Evolutionary conservation across 23 red algal species (phyloP).

Genomic region (Gracilaria gracilis): DNA sequence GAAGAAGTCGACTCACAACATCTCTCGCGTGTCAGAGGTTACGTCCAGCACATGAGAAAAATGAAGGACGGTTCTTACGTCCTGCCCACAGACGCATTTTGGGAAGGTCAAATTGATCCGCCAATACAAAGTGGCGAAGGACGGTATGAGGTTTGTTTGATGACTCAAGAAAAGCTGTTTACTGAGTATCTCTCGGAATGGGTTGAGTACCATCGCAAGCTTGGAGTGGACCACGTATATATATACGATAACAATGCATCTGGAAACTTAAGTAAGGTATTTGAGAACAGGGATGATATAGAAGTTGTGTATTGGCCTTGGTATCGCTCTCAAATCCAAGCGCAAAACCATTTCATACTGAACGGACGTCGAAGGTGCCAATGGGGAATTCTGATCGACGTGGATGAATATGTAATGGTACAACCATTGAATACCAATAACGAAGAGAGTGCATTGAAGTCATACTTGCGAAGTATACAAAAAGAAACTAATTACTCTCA

Average conservation of each 20-base stretch:
- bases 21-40: not conserved
- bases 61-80: slow-evolving; percentile 35
- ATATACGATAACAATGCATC: slow-evolving; percentile 56
- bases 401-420: slow-evolving; percentile 63
- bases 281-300: slow-evolving; percentile 15
- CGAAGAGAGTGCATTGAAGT: slow-evolving; percentile 29
- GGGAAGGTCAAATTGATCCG: slow-evolving; percentile 39
- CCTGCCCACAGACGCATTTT: slow-evolving; percentile 4
- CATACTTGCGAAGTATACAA: not conserved
- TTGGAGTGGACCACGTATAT: slow-evolving; percentile 66
- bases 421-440: not conserved
- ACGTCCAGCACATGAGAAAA: not conserved
- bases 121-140: not conserved
- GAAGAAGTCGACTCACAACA: not conserved
- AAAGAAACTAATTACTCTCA: slow-evolving; percentile 31
- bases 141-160: slow-evolving; percentile 30
- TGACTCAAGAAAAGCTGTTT: slow-evolving; percentile 60
- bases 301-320: slow-evolving; percentile 74
- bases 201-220: slow-evolving; percentile 67
- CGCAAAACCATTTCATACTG: slow-evolving; percentile 56
- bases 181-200: slow-evolving; percentile 41
- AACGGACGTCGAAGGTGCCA: slow-evolving; percentile 51
- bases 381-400: slow-evolving; percentile 63
- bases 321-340: slow-evolving; percentile 51
- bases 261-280: not conserved